Conservation (phyloP, 2,329 filamentous ascomycete species). For the Cadophora sp. region DNA sequence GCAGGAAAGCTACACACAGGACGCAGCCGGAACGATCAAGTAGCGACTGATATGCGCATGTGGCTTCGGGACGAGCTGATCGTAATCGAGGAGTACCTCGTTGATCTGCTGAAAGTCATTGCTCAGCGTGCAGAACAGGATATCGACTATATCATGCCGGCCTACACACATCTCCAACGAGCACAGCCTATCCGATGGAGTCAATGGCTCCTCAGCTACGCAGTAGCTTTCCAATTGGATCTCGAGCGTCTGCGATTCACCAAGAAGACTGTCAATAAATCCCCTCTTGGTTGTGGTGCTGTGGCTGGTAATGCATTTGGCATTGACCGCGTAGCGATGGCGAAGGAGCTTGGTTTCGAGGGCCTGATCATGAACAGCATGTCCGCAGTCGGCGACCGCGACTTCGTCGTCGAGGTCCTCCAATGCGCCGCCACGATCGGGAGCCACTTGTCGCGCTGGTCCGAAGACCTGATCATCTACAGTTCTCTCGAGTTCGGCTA, state of each 20-base stretch:
- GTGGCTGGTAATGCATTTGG: slow-evolving; percentile 83
- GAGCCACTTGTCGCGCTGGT: slow-evolving; percentile 55
- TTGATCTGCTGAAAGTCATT: slow-evolving; percentile 73
- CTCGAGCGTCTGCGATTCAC: slow-evolving; percentile 71
- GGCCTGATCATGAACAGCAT: slow-evolving; percentile 56
- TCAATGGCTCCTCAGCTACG: slow-evolving; percentile 82
- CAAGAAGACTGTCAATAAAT: slow-evolving; percentile 44
- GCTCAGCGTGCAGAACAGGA: slow-evolving; percentile 74
- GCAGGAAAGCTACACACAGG: slow-evolving; percentile 91
- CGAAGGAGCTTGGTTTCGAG: slow-evolving; percentile 81
- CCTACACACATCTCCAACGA: slow-evolving; percentile 87
- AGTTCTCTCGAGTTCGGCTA: slow-evolving; percentile 74
- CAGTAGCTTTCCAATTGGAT: slow-evolving; percentile 73
- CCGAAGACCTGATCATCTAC: slow-evolving; percentile 88
- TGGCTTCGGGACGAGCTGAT: slow-evolving; percentile 82
- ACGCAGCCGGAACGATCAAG: slow-evolving; percentile 88
- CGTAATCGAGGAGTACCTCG: slow-evolving; percentile 71
- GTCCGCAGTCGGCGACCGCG: slow-evolving; percentile 50
- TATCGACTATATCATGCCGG: slow-evolving; percentile 74
- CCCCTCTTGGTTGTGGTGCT: slow-evolving; percentile 53
- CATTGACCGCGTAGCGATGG: slow-evolving; percentile 81
- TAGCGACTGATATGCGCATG: slow-evolving; percentile 88
- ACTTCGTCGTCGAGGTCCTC: slow-evolving; percentile 83
- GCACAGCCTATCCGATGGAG: slow-evolving; percentile 82
- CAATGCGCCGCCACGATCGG: slow-evolving; percentile 58